Conservation (phyloP, 441 rosid genomes). For the Brassica balearica region DNA sequence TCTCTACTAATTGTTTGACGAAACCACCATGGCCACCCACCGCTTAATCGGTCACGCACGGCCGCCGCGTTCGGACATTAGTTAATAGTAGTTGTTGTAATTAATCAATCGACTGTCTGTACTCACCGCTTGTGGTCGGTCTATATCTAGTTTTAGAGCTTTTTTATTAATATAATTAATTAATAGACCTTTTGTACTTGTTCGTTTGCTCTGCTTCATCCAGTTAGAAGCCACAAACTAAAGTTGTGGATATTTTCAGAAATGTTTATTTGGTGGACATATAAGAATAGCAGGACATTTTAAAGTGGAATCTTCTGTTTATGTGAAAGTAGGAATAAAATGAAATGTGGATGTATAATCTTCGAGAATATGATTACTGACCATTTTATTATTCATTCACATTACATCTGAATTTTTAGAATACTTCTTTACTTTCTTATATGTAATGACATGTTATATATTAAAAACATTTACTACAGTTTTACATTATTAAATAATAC, state of each 20-base stretch:
- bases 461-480: background rate
- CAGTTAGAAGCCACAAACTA: no score
- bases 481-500: background rate
- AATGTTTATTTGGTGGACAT: background rate
- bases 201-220: background rate
- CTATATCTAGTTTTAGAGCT: background rate
- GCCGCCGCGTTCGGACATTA: no score
- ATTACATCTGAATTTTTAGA: background rate
- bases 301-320: background rate
- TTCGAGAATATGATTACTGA: background rate
- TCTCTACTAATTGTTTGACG: background rate
- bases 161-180: background rate
- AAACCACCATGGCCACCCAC: no score
- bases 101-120: background rate
- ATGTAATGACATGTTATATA: background rate
- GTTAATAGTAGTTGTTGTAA: background rate
- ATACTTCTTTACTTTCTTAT: background rate
- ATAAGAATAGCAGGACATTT: background rate
- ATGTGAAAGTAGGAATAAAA: background rate
- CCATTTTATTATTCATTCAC: background rate
- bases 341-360: background rate
- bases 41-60: no score
- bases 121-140: slow-evolving; percentile 4
- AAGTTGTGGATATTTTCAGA: background rate
- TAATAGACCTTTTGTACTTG: background rate